Base-by-base conservation (phyloP, 257 asterid species). In the Knoxia roxburghii region DNA sequence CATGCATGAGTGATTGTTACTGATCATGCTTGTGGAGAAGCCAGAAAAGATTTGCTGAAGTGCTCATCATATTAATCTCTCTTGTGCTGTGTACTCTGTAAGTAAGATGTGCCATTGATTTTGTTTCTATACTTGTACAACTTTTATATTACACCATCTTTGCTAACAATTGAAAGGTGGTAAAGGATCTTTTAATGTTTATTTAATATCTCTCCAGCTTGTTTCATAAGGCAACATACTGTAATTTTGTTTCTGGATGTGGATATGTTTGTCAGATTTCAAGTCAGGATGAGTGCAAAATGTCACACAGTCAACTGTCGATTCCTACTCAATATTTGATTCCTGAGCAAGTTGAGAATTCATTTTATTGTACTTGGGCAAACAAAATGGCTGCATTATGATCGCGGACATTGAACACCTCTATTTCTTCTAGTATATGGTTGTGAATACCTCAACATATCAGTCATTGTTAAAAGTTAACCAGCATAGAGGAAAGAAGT, bases 1-100 rank as follows among this genome's bases (percentile, higher is more conserved):
- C 84, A 82, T 61, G 85, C 83, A 18, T 90, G 81, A 84, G 65
- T 76, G 71, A 73, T 67, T 65, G 43, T 64, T 32, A 40, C 70
- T 67, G 71, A 66, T 70, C 29, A 78, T 53, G 49, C 43, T 68
- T 68, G 33, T 30, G 46, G 64, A 40, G 65, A 72, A 64, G 68
- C 39, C 45, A 54, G 65, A 63, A 52, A 58, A 71, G 58, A 68
- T 70, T 60, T 66, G 18, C 68, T 39, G 2, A 69, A 0, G 71
- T 21, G 72, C 80, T 69, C 53, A 67, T 68, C 74, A 52, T 76
- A 62, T 15, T 55, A 27, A 40, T n/a, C 60, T 68, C 70, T 41
- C 51, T 68, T 64, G 64, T 78, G 59, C 77, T 67, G 57, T 58
- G n/a, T 66, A 68, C 72, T 71, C 72, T 77, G 92, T 82, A 65